phyloP scores from a whole-genome alignment of 2,329 filamentous ascomycete species.

The Aureobasidium mangrovei region DNA sequence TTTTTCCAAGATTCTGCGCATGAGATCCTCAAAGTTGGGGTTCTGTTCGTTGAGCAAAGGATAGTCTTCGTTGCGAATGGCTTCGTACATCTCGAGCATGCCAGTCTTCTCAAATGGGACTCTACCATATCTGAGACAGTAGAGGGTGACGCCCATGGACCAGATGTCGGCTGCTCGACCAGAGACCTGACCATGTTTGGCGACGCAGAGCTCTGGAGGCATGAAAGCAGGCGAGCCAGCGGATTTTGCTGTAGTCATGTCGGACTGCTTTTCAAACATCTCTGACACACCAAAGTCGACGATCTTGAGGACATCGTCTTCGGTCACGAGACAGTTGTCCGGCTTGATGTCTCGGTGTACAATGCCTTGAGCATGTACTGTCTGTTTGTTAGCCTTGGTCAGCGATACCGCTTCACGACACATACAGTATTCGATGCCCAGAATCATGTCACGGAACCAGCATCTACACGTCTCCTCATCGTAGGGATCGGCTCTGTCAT shows the following conservation, averaged over 20 bases:
- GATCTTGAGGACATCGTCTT: slow-evolving; percentile 89
- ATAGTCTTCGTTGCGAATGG: slow-evolving; percentile 65
- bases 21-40: slow-evolving; percentile 63
- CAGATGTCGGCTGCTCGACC: slow-evolving; percentile 90
- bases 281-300: slow-evolving; percentile 99
- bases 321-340: slow-evolving; percentile 84
- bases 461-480: slow-evolving; percentile 70
- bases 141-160: slow-evolving; percentile 96
- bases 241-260: slow-evolving; percentile 88
- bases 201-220: slow-evolving; percentile 82
- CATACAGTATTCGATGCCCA: slow-evolving; percentile 84
- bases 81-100: slow-evolving; percentile 80
- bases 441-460: slow-evolving; percentile 90
- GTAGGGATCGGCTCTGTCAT: slow-evolving; percentile 74
- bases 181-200: slow-evolving; percentile 76
- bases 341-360: slow-evolving; percentile 97
- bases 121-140: slow-evolving; percentile 79
- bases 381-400: not conserved
- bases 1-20: slow-evolving; percentile 69
- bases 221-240: slow-evolving; percentile 92
- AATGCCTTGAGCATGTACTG: slow-evolving; percentile 86
- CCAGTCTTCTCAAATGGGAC: slow-evolving; percentile 76
- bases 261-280: slow-evolving; percentile 82
- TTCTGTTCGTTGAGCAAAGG: slow-evolving; percentile 56
- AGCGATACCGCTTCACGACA: not conserved